A percentile compares a stretch with the other conserved stretches of the same genome.
These are phyloP conservation scores for Acacia concinna DNA, from an alignment of 331 rosid species.

Conservation along the genomic window DNA sequence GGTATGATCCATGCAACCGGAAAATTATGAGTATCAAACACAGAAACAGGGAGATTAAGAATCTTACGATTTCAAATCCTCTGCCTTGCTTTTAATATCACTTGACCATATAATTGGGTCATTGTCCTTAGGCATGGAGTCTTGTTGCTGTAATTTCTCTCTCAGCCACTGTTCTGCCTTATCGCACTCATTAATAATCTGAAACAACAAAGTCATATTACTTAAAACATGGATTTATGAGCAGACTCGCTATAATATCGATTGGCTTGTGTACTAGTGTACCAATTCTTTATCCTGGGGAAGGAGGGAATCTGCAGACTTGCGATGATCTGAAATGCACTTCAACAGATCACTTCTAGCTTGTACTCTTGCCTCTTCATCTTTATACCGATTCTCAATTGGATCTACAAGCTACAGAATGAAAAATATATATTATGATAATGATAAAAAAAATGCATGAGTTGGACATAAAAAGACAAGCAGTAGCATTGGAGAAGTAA, in stretches of 20 bases:
- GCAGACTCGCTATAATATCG: slow-evolving; percentile 20
- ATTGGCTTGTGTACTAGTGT: slow-evolving; percentile 1
- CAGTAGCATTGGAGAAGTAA: slow-evolving; percentile 14
- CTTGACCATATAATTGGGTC: slow-evolving; percentile 51
- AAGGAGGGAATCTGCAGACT: slow-evolving; percentile 32
- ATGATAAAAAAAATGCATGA: slow-evolving; percentile 12
- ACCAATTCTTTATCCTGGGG: slow-evolving; percentile 40
- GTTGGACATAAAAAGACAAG: slow-evolving; percentile 22
- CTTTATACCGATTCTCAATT: slow-evolving; percentile 78
- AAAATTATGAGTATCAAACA: background rate
- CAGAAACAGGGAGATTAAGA: slow-evolving; percentile 14
- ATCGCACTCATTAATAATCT: slow-evolving; percentile 39
- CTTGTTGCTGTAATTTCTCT: slow-evolving; percentile 45
- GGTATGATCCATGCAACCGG: background rate
- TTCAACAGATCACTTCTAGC: slow-evolving; percentile 38
- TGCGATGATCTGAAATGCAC: slow-evolving; percentile 25
- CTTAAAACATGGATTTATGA: slow-evolving; percentile 23
- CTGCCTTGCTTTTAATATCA: slow-evolving; percentile 34
- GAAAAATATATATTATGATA: background rate
- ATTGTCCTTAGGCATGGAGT: slow-evolving; percentile 33
- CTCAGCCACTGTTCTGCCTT: slow-evolving; percentile 39
- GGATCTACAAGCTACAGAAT: slow-evolving; percentile 76
- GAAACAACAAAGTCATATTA: slow-evolving; percentile 37
- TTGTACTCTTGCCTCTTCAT: slow-evolving; percentile 70
- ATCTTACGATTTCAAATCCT: slow-evolving; percentile 37